Evolutionary conservation across 2,329 filamentous ascomycete genomes (phyloP).

Genomic region (Stenocarpella maydis): DNA sequence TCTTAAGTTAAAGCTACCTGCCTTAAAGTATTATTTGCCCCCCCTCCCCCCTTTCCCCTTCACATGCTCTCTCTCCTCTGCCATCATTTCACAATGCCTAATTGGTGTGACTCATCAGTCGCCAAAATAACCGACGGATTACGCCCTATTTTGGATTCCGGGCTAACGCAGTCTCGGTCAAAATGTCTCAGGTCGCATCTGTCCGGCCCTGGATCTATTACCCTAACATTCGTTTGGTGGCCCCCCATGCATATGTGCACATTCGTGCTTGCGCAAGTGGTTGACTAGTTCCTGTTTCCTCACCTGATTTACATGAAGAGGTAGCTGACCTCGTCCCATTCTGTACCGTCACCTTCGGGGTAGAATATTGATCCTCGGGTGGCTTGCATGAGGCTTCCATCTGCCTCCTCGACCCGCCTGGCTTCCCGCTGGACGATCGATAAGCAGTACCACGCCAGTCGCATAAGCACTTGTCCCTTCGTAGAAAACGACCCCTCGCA

Average conservation of each 20-base stretch:
- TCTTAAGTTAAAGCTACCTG: slow-evolving; percentile 11
- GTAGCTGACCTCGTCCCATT: slow-evolving; percentile 30
- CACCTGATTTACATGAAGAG: slow-evolving; percentile 18
- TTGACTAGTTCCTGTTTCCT: background rate
- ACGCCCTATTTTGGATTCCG: background rate
- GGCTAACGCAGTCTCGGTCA: slow-evolving; percentile 11
- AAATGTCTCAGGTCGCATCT: slow-evolving; percentile 15
- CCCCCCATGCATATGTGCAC: background rate
- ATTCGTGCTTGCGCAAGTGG: background rate
- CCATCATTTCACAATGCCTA: background rate
- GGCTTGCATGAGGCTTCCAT: slow-evolving; percentile 25
- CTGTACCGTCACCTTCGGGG: slow-evolving; percentile 17
- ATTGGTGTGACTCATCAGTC: slow-evolving; percentile 17
- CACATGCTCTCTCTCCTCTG: background rate
- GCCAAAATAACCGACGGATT: slow-evolving; percentile 15
- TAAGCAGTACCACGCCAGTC: slow-evolving; percentile 33
- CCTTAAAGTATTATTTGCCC: background rate
- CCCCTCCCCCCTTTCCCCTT: background rate
- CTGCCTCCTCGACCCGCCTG: slow-evolving; percentile 10
- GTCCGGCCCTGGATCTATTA: background rate
- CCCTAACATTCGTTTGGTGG: slow-evolving; percentile 7
- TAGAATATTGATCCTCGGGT: slow-evolving; percentile 28
- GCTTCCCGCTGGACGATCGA: slow-evolving; percentile 24
- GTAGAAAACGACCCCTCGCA: slow-evolving; percentile 5
- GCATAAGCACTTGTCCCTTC: slow-evolving; percentile 27